Evolutionary conservation across 805 yeast genomes (phyloP), one percentile per base, ranked within the genome.

Genomic region (Millerago galiae): DNA sequence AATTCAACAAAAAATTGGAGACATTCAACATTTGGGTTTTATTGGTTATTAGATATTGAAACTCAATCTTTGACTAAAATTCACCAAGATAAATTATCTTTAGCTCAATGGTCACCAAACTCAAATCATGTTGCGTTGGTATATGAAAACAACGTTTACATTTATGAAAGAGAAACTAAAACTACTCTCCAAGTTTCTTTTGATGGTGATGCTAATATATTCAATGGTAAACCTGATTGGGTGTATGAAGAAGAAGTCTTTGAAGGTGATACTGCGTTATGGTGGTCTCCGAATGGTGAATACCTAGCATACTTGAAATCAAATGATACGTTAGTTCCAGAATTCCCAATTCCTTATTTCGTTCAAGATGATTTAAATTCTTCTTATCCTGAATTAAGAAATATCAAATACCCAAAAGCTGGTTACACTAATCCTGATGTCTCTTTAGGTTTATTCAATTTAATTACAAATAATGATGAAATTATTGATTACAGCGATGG

Each of bases 221-320:
- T 88, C 63, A 83, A 89, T 57, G 96, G 96, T 2, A 81, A 81
- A 47, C 95, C 96, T 0, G 96, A 88, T 57, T 88, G 96, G 96
- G 95, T 87, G 8, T 88, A 88, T 52, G 96, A 89, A 56, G 96
- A 88, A 52, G 96, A 88, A 61, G 93, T 88, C 1, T 72, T 84
- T 41, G 78, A 76, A 29, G 72, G 76, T 18, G 88, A 81, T 52
- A 63, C 71, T 17, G 86, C 90, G 1, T 51, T 87, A 37, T 88
- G 95, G 95, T 89, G 96, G 96, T 82, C 95, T 5, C 86, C 86
- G 8, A 61, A 68, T 34, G 89, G 91, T 11, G 65, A 72, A n/a
- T 72, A 68, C 52, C 57, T 89, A 35, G 73, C 88, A 0, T 82
- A 75, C 47, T 61, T 84, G 51, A 71, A 79, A 44, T 75, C 84